A percentile compares a stretch with the other conserved stretches of the same genome.
Conservation (phyloP, 148 eudicot genomes). For the Oxyria digyna region DNA sequence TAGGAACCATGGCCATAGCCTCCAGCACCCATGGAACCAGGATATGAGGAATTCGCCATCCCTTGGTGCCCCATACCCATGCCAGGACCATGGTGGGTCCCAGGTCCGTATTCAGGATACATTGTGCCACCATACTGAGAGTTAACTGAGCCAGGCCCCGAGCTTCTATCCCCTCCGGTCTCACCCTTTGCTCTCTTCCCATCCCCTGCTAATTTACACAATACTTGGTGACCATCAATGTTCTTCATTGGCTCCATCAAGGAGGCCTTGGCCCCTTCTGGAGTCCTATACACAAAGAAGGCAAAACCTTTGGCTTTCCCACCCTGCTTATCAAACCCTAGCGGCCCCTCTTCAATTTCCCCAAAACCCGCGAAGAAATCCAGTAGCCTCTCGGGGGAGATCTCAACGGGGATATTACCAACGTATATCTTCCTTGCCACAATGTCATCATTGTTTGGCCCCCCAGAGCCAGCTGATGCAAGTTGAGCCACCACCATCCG, state of each 20-base stretch:
- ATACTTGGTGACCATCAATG: slow-evolving; percentile 67
- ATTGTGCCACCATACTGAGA: slow-evolving; percentile 23
- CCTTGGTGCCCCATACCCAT: slow-evolving; percentile 36
- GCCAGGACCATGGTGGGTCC: slow-evolving; percentile 15
- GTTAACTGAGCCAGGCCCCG: slow-evolving; percentile 11
- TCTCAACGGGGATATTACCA: slow-evolving; percentile 77
- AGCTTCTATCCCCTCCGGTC: slow-evolving; percentile 13
- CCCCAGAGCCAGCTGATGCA: slow-evolving; percentile 36
- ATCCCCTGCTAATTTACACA: slow-evolving; percentile 80
- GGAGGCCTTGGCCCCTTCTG: slow-evolving; percentile 68
- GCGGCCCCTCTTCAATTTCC: slow-evolving; percentile 90
- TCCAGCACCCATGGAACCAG: slow-evolving; percentile 14
- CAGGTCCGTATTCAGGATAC: slow-evolving; percentile 26
- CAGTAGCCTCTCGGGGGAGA: slow-evolving; percentile 58
- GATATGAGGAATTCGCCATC: not conserved
- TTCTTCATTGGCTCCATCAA: slow-evolving; percentile 61
- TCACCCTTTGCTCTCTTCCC: slow-evolving; percentile 63
- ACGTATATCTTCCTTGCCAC: slow-evolving; percentile 80
- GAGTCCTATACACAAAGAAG: slow-evolving; percentile 71
- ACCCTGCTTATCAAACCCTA: slow-evolving; percentile 75
- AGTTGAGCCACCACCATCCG: slow-evolving; percentile 72
- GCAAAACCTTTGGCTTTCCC: slow-evolving; percentile 84
- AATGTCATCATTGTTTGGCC: slow-evolving; percentile 33
- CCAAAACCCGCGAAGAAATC: slow-evolving; percentile 53
- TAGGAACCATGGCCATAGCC: slow-evolving; percentile 33